Percentiles rank a stretch among this genome's conserved stretches.
Evolutionary conservation across 768 basidiomycete species (phyloP).

Genomic region (Tylopilus sp.): DNA sequence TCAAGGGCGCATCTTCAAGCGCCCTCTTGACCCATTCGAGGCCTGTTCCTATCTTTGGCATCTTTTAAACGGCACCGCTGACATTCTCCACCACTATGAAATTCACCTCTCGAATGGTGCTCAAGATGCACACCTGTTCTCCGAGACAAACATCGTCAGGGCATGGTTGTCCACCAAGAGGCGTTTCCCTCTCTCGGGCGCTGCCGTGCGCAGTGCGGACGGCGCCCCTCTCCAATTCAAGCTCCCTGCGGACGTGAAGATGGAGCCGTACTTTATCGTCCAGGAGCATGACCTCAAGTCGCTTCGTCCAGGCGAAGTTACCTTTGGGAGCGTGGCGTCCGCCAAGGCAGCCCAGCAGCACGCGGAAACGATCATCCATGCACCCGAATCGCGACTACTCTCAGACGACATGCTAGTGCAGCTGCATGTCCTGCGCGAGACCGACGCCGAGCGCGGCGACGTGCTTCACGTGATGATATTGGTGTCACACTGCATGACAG

Average conservation of each 20-base stretch:
- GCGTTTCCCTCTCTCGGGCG: conserved; percentile 47
- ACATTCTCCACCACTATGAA: conserved; percentile 35
- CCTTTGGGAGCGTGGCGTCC: conserved; percentile 32
- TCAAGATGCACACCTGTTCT: conserved; percentile 23
- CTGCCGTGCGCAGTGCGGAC: conserved; percentile 29
- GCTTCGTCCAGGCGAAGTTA: conserved; percentile 38
- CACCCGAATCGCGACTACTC: conserved; percentile 36
- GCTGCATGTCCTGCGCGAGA: conserved; percentile 39
- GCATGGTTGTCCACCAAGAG: conserved; percentile 52
- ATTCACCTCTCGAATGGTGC: conserved; percentile 26
- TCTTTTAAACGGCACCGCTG: conserved; percentile 41
- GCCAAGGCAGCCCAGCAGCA: conserved; percentile 32
- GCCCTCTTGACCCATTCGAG: conserved; percentile 41
- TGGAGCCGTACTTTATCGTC: conserved; percentile 38
- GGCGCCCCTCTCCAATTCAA: background rate
- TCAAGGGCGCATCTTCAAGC: conserved; percentile 17
- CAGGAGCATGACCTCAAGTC: conserved; percentile 33
- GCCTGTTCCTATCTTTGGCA: conserved; percentile 35
- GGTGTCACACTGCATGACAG: conserved; percentile 48
- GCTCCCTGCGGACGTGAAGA: background rate
- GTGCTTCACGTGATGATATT: conserved; percentile 41
- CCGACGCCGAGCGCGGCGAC: conserved; percentile 28
- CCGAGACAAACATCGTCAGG: conserved; percentile 34
- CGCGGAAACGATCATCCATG: conserved; percentile 30
- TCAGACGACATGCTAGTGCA: conserved; percentile 42